Base-by-base conservation (phyloP, 169 alveolate species). In the Cryptosporidium ubiquitum region DNA sequence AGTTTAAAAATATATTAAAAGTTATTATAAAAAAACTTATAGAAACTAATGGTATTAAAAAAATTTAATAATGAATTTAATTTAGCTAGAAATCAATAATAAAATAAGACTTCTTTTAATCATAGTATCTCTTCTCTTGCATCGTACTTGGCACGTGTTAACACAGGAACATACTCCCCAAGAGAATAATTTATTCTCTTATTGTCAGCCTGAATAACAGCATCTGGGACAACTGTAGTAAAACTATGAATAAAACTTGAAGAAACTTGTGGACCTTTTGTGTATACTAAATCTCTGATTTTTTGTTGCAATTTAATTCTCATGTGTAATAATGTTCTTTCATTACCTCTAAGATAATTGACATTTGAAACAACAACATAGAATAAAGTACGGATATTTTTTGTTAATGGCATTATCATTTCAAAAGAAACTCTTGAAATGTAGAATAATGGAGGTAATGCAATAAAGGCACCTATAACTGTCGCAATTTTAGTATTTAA, bases 301-400 rank as follows among this genome's bases (percentile, higher is more conserved):
- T 66, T 75, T 61, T 95, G 85, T 57, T 95, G 97, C 16, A 95
- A 91, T 64, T 95, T 95, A 52, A 94, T 93, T 33, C 97, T 91
- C 84, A 91, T 93, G 51, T 96, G 94, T 70, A 95, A 93, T 52
- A 95, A 86, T 55, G 94, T 97, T 66, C 96, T 75, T 68, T 95
- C 97, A 23, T 92, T 95, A 69, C 95, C 97, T 52, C 97, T 95
- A 96, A 96, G 93, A 18, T 94, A 93, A 68, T 95, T 95, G 37
- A 95, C 92, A 68, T 92, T 93, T 73, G 97, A 69, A 95, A 92
- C 86, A 91, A 84, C 69, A 86, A 89, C 91, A 68, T 79, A 40
- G 95, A 96, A 94, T 68, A 86, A 91, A 91, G 75, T 91, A 91
- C 39, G 92, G 39, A 91, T 94, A 94, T 69, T 93, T 91, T 74